Conservation (phyloP, 1,284 basidiomycete genomes). For the Malassezia nana region DNA sequence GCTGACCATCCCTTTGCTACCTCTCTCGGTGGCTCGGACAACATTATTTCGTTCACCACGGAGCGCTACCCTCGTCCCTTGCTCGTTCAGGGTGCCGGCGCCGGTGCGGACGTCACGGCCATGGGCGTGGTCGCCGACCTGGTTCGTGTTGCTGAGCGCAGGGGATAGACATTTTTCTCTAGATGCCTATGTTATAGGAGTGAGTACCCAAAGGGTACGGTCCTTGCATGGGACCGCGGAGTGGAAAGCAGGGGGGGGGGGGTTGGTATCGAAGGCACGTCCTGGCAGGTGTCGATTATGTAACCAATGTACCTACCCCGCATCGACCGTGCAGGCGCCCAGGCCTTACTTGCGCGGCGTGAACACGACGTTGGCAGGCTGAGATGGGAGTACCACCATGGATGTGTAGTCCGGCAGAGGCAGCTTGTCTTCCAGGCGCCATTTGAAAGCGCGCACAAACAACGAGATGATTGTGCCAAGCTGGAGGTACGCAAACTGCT, state of each 20-base stretch:
- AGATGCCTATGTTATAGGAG: neutral
- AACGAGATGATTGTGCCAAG: conserved; percentile 73
- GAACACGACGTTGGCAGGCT: conserved; percentile 15
- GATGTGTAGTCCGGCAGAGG: conserved; percentile 76
- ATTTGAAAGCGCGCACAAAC: conserved; percentile 65
- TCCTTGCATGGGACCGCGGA: no score
- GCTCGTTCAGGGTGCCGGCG: conserved; percentile 87
- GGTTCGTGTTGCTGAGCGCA: conserved; percentile 49
- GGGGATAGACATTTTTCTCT: conserved; percentile 9
- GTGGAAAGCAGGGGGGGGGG: neutral
- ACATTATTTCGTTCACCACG: conserved; percentile 94
- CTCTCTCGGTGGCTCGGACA: conserved; percentile 87
- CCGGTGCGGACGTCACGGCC: conserved; percentile 91
- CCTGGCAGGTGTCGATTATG: neutral
- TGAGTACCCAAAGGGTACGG: no score
- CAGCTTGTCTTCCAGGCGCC: conserved; percentile 59
- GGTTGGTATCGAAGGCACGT: neutral
- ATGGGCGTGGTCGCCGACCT: conserved; percentile 85
- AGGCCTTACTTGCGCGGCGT: conserved; percentile 5
- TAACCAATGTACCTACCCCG: neutral
- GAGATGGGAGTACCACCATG: conserved; percentile 62
- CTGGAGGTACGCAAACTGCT: conserved; percentile 95
- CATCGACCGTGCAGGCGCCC: neutral
- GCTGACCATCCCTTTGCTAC: conserved; percentile 85
- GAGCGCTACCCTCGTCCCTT: conserved; percentile 60